phyloP scores from a whole-genome alignment of 2,329 filamentous ascomycete genomes.

The Thielaviopsis musarum region DNA sequence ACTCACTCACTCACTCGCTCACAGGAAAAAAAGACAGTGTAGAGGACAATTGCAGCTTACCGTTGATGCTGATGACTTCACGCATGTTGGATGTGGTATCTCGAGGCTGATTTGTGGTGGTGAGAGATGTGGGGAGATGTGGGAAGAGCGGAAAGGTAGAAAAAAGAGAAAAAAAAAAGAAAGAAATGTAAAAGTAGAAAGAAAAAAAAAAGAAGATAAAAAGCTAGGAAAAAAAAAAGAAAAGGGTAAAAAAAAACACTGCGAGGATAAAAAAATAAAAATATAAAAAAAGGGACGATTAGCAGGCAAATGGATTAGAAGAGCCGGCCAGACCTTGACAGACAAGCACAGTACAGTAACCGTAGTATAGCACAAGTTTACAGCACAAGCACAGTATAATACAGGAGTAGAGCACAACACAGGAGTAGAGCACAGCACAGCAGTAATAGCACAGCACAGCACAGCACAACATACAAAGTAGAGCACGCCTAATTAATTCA shows the following conservation, averaged over 20 bases:
- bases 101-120: conserved; percentile 1
- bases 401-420: too few relatives aligned
- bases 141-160: conserved; percentile 7
- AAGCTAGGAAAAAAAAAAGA: background rate
- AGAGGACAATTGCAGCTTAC: conserved; percentile 38
- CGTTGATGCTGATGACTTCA: conserved; percentile 99
- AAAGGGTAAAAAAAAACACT: too few relatives aligned
- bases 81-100: conserved; percentile 54
- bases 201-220: background rate
- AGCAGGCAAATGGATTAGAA: background rate
- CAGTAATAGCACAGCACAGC: too few relatives aligned
- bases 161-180: conserved; percentile 11
- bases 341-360: too few relatives aligned
- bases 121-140: conserved; percentile 1
- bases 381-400: too few relatives aligned
- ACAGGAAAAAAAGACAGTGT: conserved; percentile 8
- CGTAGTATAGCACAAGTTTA: too few relatives aligned
- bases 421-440: too few relatives aligned
- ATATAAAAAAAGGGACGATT: background rate
- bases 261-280: background rate
- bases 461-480: too few relatives aligned
- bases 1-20: too few relatives aligned
- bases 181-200: background rate
- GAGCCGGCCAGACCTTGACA: too few relatives aligned
- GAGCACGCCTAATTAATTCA: too few relatives aligned